phyloP scores from a whole-genome alignment of 345 rosid genomes.

The Pistacia atlantica region DNA sequence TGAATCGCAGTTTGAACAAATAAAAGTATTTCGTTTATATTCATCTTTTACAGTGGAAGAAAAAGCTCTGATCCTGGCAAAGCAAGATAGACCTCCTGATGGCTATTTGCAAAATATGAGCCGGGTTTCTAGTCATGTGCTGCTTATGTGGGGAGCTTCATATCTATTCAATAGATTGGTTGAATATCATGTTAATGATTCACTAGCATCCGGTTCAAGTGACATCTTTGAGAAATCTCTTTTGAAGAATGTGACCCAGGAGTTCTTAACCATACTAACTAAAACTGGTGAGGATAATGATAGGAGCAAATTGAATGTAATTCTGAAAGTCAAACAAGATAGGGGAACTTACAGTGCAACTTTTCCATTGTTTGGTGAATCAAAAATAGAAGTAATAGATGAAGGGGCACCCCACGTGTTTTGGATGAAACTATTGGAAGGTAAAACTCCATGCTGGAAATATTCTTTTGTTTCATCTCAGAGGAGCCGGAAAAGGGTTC shows the following conservation, averaged over 20 bases:
- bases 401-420: slow-evolving; percentile 60
- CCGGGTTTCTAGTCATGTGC: slow-evolving; percentile 45
- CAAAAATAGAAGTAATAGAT: slow-evolving; percentile 41
- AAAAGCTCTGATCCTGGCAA: slow-evolving; percentile 67
- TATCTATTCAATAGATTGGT: slow-evolving; percentile 63
- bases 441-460: slow-evolving; percentile 71
- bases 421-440: slow-evolving; percentile 73
- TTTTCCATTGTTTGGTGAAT: slow-evolving; percentile 62
- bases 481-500: slow-evolving; percentile 70
- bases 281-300: slow-evolving; percentile 39
- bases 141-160: slow-evolving; percentile 89
- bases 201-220: slow-evolving; percentile 28
- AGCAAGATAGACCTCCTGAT: slow-evolving; percentile 50
- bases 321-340: slow-evolving; percentile 60
- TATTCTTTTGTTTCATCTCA: slow-evolving; percentile 53
- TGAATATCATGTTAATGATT: slow-evolving; percentile 50
- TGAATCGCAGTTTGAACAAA: slow-evolving; percentile 56
- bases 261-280: slow-evolving; percentile 53
- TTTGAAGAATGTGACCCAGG: slow-evolving; percentile 46
- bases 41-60: slow-evolving; percentile 78
- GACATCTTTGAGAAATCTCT: slow-evolving; percentile 34
- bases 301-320: slow-evolving; percentile 37
- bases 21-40: slow-evolving; percentile 79
- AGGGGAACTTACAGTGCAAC: slow-evolving; percentile 51
- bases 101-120: slow-evolving; percentile 43